Evolutionary conservation across 1,139 yeast species (phyloP).

Genomic region (Diutina sp.): DNA sequence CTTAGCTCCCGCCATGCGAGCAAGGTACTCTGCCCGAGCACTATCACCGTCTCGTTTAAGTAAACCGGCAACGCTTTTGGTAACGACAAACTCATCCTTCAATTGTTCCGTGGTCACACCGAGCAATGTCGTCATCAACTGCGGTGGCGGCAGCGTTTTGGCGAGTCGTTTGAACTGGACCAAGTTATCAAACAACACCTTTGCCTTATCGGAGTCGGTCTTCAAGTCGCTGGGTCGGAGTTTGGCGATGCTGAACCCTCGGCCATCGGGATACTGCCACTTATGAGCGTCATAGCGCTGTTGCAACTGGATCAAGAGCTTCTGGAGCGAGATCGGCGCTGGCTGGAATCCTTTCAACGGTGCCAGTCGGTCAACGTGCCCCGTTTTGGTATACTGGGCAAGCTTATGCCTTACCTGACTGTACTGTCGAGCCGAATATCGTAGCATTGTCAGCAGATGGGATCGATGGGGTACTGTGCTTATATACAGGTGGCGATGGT

Average conservation of each 20-base stretch:
- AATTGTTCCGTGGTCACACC: slow-evolving; percentile 47
- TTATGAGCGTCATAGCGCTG: background rate
- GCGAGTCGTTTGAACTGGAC: background rate
- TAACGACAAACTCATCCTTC: slow-evolving; percentile 41
- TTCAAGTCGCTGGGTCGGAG: background rate
- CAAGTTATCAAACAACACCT: background rate
- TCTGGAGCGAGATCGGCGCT: background rate
- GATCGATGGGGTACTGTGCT: background rate
- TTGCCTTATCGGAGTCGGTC: background rate
- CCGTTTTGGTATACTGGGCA: background rate
- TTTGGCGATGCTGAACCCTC: background rate
- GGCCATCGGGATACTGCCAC: background rate
- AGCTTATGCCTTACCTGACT: background rate
- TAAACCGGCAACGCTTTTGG: slow-evolving; percentile 37
- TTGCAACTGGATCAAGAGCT: background rate
- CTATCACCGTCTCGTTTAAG: slow-evolving; percentile 31
- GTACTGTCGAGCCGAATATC: background rate
- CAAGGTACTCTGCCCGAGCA: slow-evolving; percentile 40
- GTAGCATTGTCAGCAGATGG: background rate
- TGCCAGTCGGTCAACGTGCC: background rate
- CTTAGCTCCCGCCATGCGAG: slow-evolving; percentile 31
- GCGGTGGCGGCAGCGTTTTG: background rate
- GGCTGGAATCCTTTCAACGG: background rate
- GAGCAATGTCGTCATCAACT: slow-evolving; percentile 27
- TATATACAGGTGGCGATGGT: background rate